These are phyloP conservation scores for Dioscorea cayenensis DNA, from an alignment of 116 monocot species.

Conservation along the genomic window DNA sequence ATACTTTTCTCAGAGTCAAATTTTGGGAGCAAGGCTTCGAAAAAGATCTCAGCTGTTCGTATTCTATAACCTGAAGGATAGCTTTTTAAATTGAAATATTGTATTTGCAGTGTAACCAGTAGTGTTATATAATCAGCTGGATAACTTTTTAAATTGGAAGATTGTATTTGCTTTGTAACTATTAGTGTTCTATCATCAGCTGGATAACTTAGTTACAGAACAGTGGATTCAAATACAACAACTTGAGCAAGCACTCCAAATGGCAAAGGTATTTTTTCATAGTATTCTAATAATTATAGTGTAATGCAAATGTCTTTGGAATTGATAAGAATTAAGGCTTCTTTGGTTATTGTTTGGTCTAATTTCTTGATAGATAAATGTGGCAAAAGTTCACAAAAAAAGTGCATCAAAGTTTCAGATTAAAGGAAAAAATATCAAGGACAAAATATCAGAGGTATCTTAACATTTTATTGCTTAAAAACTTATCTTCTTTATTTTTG, in stretches of 20 bases:
- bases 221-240: slow-evolving; percentile 90
- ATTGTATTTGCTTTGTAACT: neutral
- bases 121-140: neutral
- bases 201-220: slow-evolving; percentile 61
- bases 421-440: slow-evolving; percentile 10
- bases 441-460: slow-evolving; percentile 32
- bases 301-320: slow-evolving; percentile 1
- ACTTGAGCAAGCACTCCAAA: slow-evolving; percentile 77
- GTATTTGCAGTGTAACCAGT: neutral
- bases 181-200: slow-evolving; percentile 34
- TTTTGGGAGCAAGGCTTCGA: too few relatives aligned
- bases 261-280: slow-evolving; percentile 50
- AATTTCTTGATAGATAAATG: slow-evolving; percentile 38
- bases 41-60: too few relatives aligned
- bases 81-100: too few relatives aligned
- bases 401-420: slow-evolving; percentile 15
- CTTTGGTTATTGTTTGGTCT: slow-evolving; percentile 7
- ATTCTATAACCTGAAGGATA: too few relatives aligned
- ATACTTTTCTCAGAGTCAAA: too few relatives aligned
- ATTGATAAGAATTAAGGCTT: neutral
- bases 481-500: too few relatives aligned
- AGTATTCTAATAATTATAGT: neutral
- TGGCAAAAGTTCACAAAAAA: slow-evolving; percentile 44
- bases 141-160: neutral
- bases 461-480: neutral